Evolutionary conservation across 345 rosid genomes (phyloP), one percentile per base, ranked within the genome.

Genomic region (Litchi chinensis): DNA sequence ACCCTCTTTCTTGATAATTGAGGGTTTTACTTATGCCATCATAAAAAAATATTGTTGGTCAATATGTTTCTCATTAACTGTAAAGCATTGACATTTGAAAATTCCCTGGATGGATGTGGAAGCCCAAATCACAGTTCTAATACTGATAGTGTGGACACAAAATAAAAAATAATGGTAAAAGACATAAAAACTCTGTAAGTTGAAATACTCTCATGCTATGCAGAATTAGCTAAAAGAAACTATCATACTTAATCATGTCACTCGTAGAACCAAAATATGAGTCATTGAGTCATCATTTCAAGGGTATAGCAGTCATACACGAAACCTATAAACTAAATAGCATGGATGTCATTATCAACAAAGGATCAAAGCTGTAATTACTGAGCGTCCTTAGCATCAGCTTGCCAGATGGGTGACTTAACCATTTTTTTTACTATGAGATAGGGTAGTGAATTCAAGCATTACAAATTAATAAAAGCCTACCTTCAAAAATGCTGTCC

Each of bases 401-500:
- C 74, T 62, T 50, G 73, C 75, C 43, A 67, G 56, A 65, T 21
- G 37, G 57, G 52, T 59, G 65, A 46, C n/a, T 5, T 21, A 50
- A 65, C 70, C 76, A 32, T 66, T 37, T 28, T 59, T 60, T 48
- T 19, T 10, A 79, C 21, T 8, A 46, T 66, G 59, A 74, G n/a
- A 78, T 26, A 70, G 64, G 65, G 66, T 65, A 26, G 22, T 50
- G 52, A 75, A 77, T 66, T 77, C 65, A 69, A 74, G 79, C 56
- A 52, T 22, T 76, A 66, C 10, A 59, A 66, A 43, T 52, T 26
- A 21, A 72, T 26, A 65, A 10, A 66, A 63, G 72, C 74, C 71
- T 89, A 92, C 99, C 97, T 95, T 95, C 84, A 90, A 76, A 85
- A 95, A 92, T 43, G 97, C 88, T 72, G 92, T 84, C 99, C 98